A percentile compares a stretch with the other conserved stretches of the same genome.
These are phyloP conservation scores for Phytophthora sp. DNA, from an alignment of 352 stramenopile species.

Conservation along the genomic window DNA sequence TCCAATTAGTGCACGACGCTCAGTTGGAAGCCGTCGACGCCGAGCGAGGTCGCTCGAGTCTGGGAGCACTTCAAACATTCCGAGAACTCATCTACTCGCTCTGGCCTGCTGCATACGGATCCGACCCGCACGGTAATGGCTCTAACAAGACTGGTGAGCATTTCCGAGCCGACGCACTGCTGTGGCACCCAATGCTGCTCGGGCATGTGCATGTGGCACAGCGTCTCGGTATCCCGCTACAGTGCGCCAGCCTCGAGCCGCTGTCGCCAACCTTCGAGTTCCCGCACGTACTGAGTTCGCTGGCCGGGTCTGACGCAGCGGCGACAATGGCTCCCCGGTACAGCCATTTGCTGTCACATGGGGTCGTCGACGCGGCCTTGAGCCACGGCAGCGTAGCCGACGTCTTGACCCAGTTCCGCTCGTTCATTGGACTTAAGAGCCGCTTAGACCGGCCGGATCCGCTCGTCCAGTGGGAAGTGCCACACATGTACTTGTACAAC, in stretches of 20 bases:
- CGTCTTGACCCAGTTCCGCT: slow-evolving; percentile 46
- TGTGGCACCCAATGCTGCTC: slow-evolving; percentile 47
- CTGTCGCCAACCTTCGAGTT: slow-evolving; percentile 48
- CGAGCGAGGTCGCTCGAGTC: too few species aligned
- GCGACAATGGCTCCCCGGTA: slow-evolving; percentile 29
- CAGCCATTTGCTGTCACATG: slow-evolving; percentile 39
- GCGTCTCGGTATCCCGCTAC: slow-evolving; percentile 51
- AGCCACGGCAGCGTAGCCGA: slow-evolving; percentile 42
- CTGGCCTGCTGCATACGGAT: slow-evolving; percentile 42
- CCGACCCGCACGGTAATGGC: slow-evolving; percentile 37
- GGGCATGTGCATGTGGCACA: slow-evolving; percentile 48
- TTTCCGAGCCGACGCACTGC: slow-evolving; percentile 50
- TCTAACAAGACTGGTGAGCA: slow-evolving; percentile 25
- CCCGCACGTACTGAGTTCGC: slow-evolving; percentile 45
- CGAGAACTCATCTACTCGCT: slow-evolving; percentile 46
- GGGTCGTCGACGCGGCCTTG: slow-evolving; percentile 25
- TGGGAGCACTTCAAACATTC: slow-evolving; percentile 21
- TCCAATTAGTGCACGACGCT: too few species aligned
- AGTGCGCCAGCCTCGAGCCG: slow-evolving; percentile 45
- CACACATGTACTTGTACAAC: slow-evolving; percentile 52
- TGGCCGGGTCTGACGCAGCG: too few species aligned
- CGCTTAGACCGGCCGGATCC: slow-evolving; percentile 21
- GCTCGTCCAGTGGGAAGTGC: slow-evolving; percentile 44
- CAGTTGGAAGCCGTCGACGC: too few species aligned
- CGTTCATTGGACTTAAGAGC: slow-evolving; percentile 39